These are phyloP conservation scores for Kuraishia hungarica DNA, from an alignment of 805 yeast species.

Conservation along the genomic window DNA sequence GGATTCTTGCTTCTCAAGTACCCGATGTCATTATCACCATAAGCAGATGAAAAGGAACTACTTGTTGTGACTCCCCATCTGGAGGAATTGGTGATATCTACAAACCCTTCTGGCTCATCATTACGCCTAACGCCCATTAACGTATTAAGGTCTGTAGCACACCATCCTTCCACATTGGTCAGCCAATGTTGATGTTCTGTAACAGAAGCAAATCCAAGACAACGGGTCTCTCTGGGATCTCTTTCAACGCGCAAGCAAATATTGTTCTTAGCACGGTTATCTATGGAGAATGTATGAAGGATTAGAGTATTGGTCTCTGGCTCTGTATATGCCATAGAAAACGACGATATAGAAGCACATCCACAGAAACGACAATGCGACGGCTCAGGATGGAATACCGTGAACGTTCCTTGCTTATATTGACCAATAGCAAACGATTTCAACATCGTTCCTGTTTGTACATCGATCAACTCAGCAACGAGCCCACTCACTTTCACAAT, in stretches of 20 bases:
- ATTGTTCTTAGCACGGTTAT: slow-evolving; percentile 66
- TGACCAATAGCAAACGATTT: slow-evolving; percentile 53
- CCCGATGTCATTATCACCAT: not conserved
- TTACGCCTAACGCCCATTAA: slow-evolving; percentile 57
- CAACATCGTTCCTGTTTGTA: slow-evolving; percentile 67
- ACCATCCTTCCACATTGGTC: slow-evolving; percentile 68
- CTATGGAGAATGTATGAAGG: slow-evolving; percentile 66
- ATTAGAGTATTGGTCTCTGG: slow-evolving; percentile 46
- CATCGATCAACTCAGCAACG: slow-evolving; percentile 63
- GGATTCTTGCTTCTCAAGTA: not conserved
- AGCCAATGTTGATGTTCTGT: slow-evolving; percentile 64
- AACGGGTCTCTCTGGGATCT: slow-evolving; percentile 86
- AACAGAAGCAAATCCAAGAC: slow-evolving; percentile 75
- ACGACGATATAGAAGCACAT: slow-evolving; percentile 67
- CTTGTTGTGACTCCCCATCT: not conserved
- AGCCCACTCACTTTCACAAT: slow-evolving; percentile 48
- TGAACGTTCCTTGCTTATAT: slow-evolving; percentile 50
- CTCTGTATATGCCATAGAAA: slow-evolving; percentile 67
- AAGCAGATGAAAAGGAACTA: not conserved
- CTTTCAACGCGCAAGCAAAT: slow-evolving; percentile 87
- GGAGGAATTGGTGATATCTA: slow-evolving; percentile 9
- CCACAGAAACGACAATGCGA: slow-evolving; percentile 90
- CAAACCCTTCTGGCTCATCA: slow-evolving; percentile 14
- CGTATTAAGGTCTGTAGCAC: slow-evolving; percentile 67
- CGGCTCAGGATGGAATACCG: slow-evolving; percentile 76